A percentile compares a stretch with the other conserved stretches of the same genome.
These are phyloP conservation scores for Mesembryanthemum crystallinum DNA, from an alignment of 148 eudicot genomes.

Conservation along the genomic window DNA sequence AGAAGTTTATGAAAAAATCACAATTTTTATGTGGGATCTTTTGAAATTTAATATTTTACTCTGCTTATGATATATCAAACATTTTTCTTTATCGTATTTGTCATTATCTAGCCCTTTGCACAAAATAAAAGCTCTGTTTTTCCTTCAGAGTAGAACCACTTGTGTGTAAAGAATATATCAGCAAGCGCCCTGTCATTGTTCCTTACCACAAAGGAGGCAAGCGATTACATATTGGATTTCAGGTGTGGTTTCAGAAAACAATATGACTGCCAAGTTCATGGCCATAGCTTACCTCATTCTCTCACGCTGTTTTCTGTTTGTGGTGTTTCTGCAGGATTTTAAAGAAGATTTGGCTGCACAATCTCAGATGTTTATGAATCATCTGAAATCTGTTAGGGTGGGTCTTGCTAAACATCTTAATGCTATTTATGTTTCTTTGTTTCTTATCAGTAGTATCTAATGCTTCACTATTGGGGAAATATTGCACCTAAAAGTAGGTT, in stretches of 20 bases:
- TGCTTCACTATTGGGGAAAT: no score
- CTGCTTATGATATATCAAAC: not conserved
- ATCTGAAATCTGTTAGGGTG: slow-evolving; percentile 58
- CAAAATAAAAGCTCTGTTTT: slow-evolving; percentile 15
- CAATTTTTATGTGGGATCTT: not conserved
- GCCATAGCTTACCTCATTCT: not conserved
- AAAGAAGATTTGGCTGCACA: slow-evolving; percentile 67
- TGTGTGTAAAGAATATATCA: slow-evolving; percentile 69
- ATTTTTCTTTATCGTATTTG: not conserved
- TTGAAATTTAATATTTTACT: not conserved
- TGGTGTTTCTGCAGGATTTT: slow-evolving; percentile 60
- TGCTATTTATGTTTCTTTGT: not conserved
- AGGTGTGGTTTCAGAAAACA: slow-evolving; percentile 40
- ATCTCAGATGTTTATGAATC: slow-evolving; percentile 53
- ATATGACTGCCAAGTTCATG: not conserved
- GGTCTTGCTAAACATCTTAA: slow-evolving; percentile 23
- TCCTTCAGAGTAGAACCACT: slow-evolving; percentile 82
- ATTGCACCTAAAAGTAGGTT: no score
- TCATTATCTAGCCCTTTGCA: slow-evolving; percentile 1
- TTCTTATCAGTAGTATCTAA: no score
- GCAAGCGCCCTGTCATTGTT: slow-evolving; percentile 77
- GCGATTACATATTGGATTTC: slow-evolving; percentile 80
- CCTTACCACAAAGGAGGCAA: slow-evolving; percentile 98
- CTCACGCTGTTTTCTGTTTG: slow-evolving; percentile 11
- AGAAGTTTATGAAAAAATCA: not conserved